Evolutionary conservation across 768 basidiomycete species (phyloP), one percentile per base, ranked within the genome.

Genomic region (Lactarius hengduanensis): DNA sequence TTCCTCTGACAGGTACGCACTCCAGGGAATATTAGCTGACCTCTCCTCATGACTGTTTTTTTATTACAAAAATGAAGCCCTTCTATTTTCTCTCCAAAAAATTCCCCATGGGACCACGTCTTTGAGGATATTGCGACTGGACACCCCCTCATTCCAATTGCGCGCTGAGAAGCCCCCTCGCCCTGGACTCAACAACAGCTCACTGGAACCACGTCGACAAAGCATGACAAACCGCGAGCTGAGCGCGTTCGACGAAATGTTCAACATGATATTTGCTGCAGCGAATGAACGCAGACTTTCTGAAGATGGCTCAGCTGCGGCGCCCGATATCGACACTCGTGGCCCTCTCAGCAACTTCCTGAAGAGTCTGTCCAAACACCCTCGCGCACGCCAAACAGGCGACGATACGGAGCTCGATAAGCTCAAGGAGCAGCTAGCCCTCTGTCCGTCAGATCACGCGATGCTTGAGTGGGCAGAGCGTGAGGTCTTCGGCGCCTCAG

Each of bases 401-500:
- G 61, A 66, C 32, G 64, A 57, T 20, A 80, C 87, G 63, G 78
- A 82, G 59, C 76, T 91, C 32, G 92, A 92, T 70, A 77, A 80
- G 28, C 86, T 87, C 72, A 87, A 87, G 74, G 91, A 91, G 67
- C 83, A 84, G 63, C 90, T 95, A 80, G 82, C 89, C 59, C 72
- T 83, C 20, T 91, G 89, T 70, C 77, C 81, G 28, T 88, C 82
- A 8, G 93, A 94, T 71, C 77, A 83, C 64, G 81, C 89, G 61
- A 80, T 95, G 20, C 79, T 94, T 59, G 81, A 85, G 41, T 95
- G 93, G 93, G 85, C 88, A 13, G 77, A 82, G 71, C 76, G 77
- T 18, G 84, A 89, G 60, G 83, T 94, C 3, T 95, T 94, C 71
- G 84, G 77, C 18, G 83, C 85, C 70, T 84, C 84, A 4, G 71